Percentiles rank a stretch among this genome's conserved stretches.
phyloP scores from a whole-genome alignment of 2,329 filamentous ascomycete genomes.

The Fusarium miscanthi region DNA sequence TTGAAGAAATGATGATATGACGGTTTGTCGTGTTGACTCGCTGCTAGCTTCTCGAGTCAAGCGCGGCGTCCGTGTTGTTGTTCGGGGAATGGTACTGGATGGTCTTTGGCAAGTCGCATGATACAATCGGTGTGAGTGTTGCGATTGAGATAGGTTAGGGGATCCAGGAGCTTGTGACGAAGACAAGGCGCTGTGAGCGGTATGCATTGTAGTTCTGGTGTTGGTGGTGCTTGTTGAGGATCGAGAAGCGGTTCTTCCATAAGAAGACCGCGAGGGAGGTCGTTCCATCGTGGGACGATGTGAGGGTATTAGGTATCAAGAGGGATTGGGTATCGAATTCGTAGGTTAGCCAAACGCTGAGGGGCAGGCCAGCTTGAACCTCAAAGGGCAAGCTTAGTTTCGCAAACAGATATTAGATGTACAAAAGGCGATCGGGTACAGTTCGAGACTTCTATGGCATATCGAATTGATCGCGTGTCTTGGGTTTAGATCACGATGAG shows the following conservation, averaged over 20 bases:
- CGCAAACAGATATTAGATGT: conserved; percentile 4
- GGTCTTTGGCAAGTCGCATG: conserved; percentile 53
- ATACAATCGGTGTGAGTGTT: conserved; percentile 54
- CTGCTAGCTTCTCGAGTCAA: conserved; percentile 56
- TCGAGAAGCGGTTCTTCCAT: conserved; percentile 59
- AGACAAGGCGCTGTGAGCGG: conserved; percentile 56
- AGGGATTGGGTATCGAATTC: background rate
- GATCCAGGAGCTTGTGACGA: conserved; percentile 54
- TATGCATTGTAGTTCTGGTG: conserved; percentile 55
- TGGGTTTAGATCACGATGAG: conserved; percentile 22
- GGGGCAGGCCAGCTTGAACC: conserved; percentile 2
- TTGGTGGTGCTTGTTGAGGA: conserved; percentile 58
- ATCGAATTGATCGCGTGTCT: conserved; percentile 20
- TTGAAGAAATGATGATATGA: conserved; percentile 64
- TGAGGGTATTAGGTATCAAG: background rate
- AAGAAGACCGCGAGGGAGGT: conserved; percentile 45
- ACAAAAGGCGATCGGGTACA: background rate
- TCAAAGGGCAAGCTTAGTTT: background rate
- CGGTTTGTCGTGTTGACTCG: conserved; percentile 54
- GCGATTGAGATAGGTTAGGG: conserved; percentile 50
- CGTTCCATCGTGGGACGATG: conserved; percentile 46
- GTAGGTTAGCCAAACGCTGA: background rate
- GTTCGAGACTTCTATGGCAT: conserved; percentile 13
- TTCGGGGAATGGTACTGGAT: conserved; percentile 48
- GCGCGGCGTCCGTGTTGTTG: conserved; percentile 54